A percentile compares a stretch with the other conserved stretches of the same genome.
phyloP scores from a whole-genome alignment of 164 flowering plant species.

The Stephania yunnanensis region DNA sequence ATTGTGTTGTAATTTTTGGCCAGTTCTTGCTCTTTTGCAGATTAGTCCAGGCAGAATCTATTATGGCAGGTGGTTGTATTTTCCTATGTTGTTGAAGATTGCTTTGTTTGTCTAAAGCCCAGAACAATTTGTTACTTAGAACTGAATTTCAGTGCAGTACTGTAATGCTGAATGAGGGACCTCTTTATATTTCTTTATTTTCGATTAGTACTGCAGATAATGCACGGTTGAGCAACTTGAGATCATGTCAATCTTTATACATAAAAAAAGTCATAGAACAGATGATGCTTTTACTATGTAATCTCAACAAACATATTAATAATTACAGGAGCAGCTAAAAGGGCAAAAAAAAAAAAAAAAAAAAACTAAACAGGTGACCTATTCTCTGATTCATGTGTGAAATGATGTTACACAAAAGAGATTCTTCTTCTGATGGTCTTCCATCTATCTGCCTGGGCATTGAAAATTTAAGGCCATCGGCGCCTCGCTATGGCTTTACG shows the following conservation, averaged over 20 bases:
- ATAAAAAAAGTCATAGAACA: background rate
- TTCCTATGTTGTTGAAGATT: background rate
- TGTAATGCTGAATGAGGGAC: background rate
- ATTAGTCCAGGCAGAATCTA: background rate
- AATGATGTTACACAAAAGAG: background rate
- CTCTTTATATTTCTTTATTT: background rate
- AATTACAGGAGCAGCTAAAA: background rate
- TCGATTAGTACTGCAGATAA: too few species aligned
- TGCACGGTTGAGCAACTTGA: too few species aligned
- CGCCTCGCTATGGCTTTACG: background rate
- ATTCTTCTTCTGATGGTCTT: conserved; percentile 1
- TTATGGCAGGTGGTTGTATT: background rate
- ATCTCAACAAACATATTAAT: background rate
- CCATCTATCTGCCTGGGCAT: conserved; percentile 2
- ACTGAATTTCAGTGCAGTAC: too few species aligned
- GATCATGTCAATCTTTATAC: background rate
- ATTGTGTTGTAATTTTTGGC: background rate
- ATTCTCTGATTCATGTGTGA: background rate
- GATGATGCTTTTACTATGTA: background rate
- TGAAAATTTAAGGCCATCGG: background rate
- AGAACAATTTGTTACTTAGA: too few species aligned
- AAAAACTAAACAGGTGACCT: background rate
- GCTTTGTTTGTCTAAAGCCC: background rate
- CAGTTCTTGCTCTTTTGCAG: background rate
- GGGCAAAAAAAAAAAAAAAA: background rate